Percentiles rank a stretch among this genome's conserved stretches.
Evolutionary conservation across 2,329 filamentous ascomycete species (phyloP).

Genomic region (Geosmithia flava): DNA sequence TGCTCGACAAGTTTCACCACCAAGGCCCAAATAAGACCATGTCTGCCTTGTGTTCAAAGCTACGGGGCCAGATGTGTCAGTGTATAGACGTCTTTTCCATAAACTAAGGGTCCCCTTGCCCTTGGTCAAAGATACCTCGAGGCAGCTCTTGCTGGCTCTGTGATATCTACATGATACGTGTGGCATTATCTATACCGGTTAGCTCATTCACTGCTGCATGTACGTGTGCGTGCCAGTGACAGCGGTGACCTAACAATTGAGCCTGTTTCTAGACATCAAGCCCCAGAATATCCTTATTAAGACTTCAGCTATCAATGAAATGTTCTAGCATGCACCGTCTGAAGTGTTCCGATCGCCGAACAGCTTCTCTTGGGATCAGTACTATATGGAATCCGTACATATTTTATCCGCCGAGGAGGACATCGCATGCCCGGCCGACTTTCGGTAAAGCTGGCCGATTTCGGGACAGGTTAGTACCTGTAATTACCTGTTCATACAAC

Average conservation of each 20-base stretch:
- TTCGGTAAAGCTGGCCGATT: constrained; percentile 8
- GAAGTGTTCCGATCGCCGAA: constrained; percentile 3
- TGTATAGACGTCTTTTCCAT: no score
- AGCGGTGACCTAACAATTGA: neutral
- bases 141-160: no score
- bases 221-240: no score
- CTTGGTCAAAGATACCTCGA: no score
- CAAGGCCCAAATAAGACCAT: constrained; percentile 16
- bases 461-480: constrained; percentile 7
- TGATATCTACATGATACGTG: no score
- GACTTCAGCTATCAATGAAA: constrained; percentile 6
- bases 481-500: no score
- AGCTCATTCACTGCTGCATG: neutral
- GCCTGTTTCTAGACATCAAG: constrained; percentile 3
- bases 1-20: constrained; percentile 13
- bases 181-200: no score
- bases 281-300: constrained; percentile 12
- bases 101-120: no score
- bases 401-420: neutral
- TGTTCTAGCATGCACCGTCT: constrained; percentile 9
- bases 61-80: constrained; percentile 19
- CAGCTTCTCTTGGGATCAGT: neutral
- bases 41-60: constrained; percentile 15
- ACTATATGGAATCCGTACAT: neutral
- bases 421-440: constrained; percentile 2